phyloP scores from a whole-genome alignment of 805 yeast genomes.

The Nakazawaea pomicola region DNA sequence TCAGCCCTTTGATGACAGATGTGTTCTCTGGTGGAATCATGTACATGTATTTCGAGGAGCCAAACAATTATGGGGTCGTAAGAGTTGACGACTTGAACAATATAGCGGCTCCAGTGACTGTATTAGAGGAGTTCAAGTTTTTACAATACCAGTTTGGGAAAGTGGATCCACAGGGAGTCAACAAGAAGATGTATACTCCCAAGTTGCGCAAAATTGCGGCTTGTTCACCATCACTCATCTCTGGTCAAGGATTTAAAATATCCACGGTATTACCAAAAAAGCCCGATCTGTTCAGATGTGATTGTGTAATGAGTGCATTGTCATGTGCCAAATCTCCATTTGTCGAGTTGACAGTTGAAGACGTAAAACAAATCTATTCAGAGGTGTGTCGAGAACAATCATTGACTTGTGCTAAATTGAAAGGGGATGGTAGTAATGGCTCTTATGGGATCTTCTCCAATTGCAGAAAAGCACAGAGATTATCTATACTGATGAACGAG shows the following conservation, averaged over 20 bases:
- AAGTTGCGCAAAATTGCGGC: no score
- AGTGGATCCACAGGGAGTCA: constrained; percentile 20
- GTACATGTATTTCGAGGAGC: constrained; percentile 45
- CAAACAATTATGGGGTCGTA: constrained; percentile 38
- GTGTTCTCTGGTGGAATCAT: constrained; percentile 69
- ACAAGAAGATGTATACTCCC: constrained; percentile 7
- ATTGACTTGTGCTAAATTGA: constrained; percentile 35
- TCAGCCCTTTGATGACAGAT: constrained; percentile 60
- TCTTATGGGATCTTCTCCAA: constrained; percentile 37
- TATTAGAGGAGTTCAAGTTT: constrained; percentile 31
- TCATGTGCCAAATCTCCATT: constrained; percentile 28
- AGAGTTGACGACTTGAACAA: constrained; percentile 20
- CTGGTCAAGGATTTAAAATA: constrained; percentile 16
- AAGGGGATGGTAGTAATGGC: constrained; percentile 30
- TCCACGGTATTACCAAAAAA: constrained; percentile 30
- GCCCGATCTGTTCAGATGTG: constrained; percentile 39
- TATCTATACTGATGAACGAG: constrained; percentile 36
- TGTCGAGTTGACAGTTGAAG: constrained; percentile 21
- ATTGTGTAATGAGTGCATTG: constrained; percentile 36
- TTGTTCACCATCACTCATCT: no score
- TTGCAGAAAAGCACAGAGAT: constrained; percentile 32
- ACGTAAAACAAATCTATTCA: constrained; percentile 21
- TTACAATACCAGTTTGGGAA: constrained; percentile 26
- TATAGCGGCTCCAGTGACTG: constrained; percentile 19
- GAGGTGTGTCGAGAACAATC: constrained; percentile 28